Evolutionary conservation across 164 flowering plant genomes (phyloP), one percentile per base, ranked within the genome.

Genomic region (Pachysandra terminalis): DNA sequence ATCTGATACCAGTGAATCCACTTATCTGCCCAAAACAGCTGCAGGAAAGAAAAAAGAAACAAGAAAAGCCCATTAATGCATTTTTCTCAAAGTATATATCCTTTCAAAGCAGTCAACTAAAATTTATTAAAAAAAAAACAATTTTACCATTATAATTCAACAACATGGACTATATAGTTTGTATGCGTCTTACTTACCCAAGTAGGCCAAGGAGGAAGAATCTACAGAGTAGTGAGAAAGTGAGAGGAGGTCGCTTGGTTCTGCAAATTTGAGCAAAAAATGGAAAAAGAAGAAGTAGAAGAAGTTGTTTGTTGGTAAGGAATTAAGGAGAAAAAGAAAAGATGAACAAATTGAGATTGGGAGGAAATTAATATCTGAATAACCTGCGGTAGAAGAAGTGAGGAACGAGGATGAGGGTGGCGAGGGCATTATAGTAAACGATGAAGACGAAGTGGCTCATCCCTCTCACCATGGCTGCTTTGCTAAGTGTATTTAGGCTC

Each of bases 401-500:
- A 9, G 80, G 77, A 48, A 81, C 55, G 55, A 83, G 79, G 57
- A 83, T 22, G 68, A 81, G 70, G 32, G 80, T 59, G 57, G 71
- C 81, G 53, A 81, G 64, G 24, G 72, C 81, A 63, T 81, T 75
- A 12, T 78, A 71, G 74, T 83, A 83, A 56, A 81, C 76, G 52
- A 75, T 69, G 54, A 73, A 81, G 59, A 81, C 73, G 56, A 71
- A 79, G 70, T 45, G 70, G 54, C 77, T 81, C 84, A 81, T 77
- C n/a, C 84, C 86, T 69, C 66, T 73, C 13, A 76, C 63, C 78
- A 75, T 77, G 51, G 86, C 86, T 63, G 81, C 78, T 73, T 83
- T 81, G 75, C 78, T 71, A 8, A 81, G 59, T 19, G 81, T 77
- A 21, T 66, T 77, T 59, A 79, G 19, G 19, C 80, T 80, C 6